These are phyloP conservation scores for Vigna trinervia DNA, from an alignment of 306 rosid genomes.

Conservation along the genomic window DNA sequence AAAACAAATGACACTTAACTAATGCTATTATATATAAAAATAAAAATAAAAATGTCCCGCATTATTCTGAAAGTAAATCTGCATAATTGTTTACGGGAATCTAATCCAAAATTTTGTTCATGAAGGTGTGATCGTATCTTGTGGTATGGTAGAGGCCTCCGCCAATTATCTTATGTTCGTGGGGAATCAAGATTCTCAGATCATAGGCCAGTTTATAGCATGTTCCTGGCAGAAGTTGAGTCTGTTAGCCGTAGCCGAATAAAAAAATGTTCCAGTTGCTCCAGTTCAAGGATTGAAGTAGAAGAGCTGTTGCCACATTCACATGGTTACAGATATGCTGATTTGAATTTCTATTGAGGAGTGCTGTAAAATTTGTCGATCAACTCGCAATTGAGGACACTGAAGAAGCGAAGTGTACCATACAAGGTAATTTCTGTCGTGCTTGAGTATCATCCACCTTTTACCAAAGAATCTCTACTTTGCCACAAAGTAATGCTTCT, in stretches of 20 bases:
- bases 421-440: conserved; percentile 52
- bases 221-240: conserved; percentile 85
- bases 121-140: conserved; percentile 97
- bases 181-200: conserved; percentile 97
- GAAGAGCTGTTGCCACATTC: conserved; percentile 88
- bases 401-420: conserved; percentile 38
- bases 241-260: conserved; percentile 71
- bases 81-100: conserved; percentile 15
- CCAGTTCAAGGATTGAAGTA: conserved; percentile 87
- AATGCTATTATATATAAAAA: background rate
- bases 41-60: background rate
- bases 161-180: conserved; percentile 86
- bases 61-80: conserved; percentile 3
- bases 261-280: conserved; percentile 81
- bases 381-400: conserved; percentile 42
- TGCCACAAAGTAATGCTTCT: conserved; percentile 16
- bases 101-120: conserved; percentile 34
- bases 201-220: conserved; percentile 91
- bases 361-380: conserved; percentile 30
- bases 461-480: background rate
- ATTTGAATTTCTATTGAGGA: conserved; percentile 64
- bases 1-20: background rate
- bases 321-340: conserved; percentile 60
- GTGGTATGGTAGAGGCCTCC: conserved; percentile 92
- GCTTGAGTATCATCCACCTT: background rate